phyloP scores from a whole-genome alignment of 1,139 yeast species.

The Blastobotrys buckinghamii region DNA sequence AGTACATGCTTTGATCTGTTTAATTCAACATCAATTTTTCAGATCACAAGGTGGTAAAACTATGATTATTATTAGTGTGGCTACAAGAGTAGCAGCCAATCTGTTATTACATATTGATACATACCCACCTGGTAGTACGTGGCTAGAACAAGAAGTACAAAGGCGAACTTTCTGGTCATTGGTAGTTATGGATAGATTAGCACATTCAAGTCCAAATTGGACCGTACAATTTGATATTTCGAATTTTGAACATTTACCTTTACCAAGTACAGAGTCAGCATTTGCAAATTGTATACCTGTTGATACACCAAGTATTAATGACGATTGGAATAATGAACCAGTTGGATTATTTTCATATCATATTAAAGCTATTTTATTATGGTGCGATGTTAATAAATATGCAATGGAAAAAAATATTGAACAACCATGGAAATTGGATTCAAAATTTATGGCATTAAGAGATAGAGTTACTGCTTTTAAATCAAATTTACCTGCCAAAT shows the following conservation, averaged over 20 bases:
- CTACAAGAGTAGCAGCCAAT: slow-evolving; percentile 35
- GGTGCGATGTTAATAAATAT: slow-evolving; percentile 32
- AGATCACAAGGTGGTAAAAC: slow-evolving; percentile 32
- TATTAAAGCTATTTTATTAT: slow-evolving; percentile 28
- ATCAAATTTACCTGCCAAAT: slow-evolving; percentile 20
- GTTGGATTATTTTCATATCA: slow-evolving; percentile 29
- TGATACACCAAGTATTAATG: slow-evolving; percentile 23
- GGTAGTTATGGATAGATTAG: slow-evolving; percentile 33
- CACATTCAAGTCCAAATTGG: slow-evolving; percentile 34
- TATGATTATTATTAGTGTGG: slow-evolving; percentile 34
- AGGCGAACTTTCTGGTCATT: slow-evolving; percentile 36
- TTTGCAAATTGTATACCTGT: slow-evolving; percentile 23
- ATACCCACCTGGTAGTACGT: slow-evolving; percentile 23
- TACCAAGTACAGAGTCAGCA: slow-evolving; percentile 33
- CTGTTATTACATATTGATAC: slow-evolving; percentile 23
- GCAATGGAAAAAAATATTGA: slow-evolving; percentile 19
- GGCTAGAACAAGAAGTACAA: slow-evolving; percentile 34
- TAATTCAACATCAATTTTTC: slow-evolving; percentile 35
- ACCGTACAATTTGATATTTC: slow-evolving; percentile 24
- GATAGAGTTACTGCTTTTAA: slow-evolving; percentile 14
- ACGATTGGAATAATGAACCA: slow-evolving; percentile 15
- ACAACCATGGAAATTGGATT: slow-evolving; percentile 24
- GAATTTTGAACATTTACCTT: slow-evolving; percentile 26
- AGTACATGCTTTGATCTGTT: slow-evolving; percentile 33
- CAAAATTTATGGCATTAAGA: slow-evolving; percentile 15